Conservation (phyloP, 202 grass and related monocot genomes). For the Zoysia matrella region DNA sequence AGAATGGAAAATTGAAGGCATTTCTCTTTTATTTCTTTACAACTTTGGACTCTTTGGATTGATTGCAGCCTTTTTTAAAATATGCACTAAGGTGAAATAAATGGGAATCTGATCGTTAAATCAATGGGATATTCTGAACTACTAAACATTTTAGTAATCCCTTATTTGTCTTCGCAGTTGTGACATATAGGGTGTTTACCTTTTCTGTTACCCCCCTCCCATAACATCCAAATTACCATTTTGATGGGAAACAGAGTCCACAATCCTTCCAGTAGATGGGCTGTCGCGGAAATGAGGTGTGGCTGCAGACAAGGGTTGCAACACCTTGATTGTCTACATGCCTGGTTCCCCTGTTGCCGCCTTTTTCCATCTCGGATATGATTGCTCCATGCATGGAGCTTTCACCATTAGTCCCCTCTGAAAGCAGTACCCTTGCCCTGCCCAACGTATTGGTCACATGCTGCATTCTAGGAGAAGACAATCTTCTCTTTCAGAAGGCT, state of each 20-base stretch:
- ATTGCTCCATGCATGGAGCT: too few relatives aligned
- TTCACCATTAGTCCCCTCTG: not conserved
- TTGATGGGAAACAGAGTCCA: not conserved
- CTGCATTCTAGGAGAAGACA: not conserved
- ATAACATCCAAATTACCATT: not conserved
- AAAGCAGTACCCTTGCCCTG: not conserved
- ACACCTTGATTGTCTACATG: not conserved
- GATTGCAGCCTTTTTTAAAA: slow-evolving; percentile 25
- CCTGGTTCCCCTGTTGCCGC: not conserved
- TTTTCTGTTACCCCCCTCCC: not conserved
- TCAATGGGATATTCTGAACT: not conserved
- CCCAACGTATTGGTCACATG: not conserved
- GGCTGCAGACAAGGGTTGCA: not conserved
- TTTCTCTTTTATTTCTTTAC: slow-evolving; percentile 27
- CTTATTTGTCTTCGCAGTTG: not conserved
- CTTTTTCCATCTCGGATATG: not conserved
- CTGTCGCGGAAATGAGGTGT: not conserved
- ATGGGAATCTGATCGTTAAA: slow-evolving; percentile 18
- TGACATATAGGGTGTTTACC: not conserved
- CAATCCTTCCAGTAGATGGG: not conserved
- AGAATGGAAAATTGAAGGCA: not conserved
- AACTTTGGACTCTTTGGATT: slow-evolving; percentile 7
- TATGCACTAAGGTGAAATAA: slow-evolving; percentile 23
- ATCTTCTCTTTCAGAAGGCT: not conserved
- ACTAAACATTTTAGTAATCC: slow-evolving; percentile 12